Evolutionary conservation across 129 eudicot genomes (phyloP).

Genomic region (Apium graveolens): DNA sequence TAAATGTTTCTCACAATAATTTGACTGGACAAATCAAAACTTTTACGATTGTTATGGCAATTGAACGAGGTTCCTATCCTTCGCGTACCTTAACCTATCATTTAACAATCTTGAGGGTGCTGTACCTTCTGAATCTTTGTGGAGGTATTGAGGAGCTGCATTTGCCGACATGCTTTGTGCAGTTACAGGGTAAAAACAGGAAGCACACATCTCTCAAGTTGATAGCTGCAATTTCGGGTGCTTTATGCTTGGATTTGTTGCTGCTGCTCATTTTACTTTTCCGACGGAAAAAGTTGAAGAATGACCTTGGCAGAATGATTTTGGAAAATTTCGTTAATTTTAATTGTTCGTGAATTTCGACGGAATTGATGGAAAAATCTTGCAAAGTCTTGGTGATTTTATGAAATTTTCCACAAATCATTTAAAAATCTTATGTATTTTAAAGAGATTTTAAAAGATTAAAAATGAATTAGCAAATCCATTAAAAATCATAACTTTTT

Average conservation of each 20-base stretch:
- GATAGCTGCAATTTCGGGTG: not conserved
- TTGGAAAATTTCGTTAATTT: too few relatives aligned
- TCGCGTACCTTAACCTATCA: slow-evolving; percentile 10
- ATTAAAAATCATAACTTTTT: too few relatives aligned
- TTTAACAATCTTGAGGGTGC: slow-evolving; percentile 16
- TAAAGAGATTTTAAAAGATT: too few relatives aligned
- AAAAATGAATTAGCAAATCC: too few relatives aligned
- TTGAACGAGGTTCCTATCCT: too few relatives aligned
- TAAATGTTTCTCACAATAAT: slow-evolving; percentile 24
- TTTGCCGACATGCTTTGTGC: slow-evolving; percentile 4
- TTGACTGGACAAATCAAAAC: slow-evolving; percentile 11
- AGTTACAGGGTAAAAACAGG: not conserved
- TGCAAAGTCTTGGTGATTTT: too few relatives aligned
- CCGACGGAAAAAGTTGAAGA: not conserved
- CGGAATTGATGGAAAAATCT: too few relatives aligned
- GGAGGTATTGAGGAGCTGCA: slow-evolving; percentile 20
- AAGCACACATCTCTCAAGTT: not conserved
- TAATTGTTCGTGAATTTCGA: too few relatives aligned
- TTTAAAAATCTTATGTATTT: too few relatives aligned
- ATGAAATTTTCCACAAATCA: too few relatives aligned
- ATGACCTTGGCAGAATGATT: not conserved
- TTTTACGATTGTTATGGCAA: not conserved
- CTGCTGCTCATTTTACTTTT: not conserved
- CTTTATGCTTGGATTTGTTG: not conserved
- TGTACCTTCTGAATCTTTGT: slow-evolving; percentile 19